A percentile compares a stretch with the other conserved stretches of the same genome.
Conservation (phyloP, 495 filamentous ascomycete genomes). For the Letharia columbiana region DNA sequence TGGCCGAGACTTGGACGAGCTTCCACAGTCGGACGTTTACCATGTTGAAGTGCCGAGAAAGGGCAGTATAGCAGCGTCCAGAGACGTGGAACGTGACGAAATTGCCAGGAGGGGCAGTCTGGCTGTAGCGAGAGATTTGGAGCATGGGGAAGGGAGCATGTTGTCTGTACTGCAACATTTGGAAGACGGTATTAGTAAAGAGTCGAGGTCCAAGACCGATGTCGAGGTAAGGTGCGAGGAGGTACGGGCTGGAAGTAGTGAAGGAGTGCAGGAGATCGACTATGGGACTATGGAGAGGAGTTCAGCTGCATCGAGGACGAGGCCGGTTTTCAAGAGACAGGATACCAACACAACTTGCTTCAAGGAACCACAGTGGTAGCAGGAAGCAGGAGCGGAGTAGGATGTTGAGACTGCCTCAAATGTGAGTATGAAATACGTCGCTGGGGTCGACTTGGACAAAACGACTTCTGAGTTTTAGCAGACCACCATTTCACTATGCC, state of each 20-base stretch:
- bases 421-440: neutral
- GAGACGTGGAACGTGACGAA: slow-evolving; percentile 3
- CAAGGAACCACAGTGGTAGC: slow-evolving; percentile 1
- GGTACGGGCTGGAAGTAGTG: neutral
- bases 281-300: slow-evolving; percentile 10
- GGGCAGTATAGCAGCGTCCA: slow-evolving; percentile 11
- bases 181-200: neutral
- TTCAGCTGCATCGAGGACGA: neutral
- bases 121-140: neutral
- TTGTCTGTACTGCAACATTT: neutral
- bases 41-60: slow-evolving; percentile 11
- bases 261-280: neutral
- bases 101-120: slow-evolving; percentile 10
- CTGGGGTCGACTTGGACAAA: neutral
- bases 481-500: no score
- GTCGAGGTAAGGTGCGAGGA: neutral
- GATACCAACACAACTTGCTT: neutral
- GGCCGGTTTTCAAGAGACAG: neutral
- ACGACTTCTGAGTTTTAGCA: no score
- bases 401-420: neutral
- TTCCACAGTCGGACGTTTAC: slow-evolving; percentile 33
- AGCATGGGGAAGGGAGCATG: neutral
- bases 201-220: neutral
- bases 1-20: slow-evolving; percentile 55
- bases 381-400: neutral